Evolutionary conservation across 2,329 filamentous ascomycete species (phyloP).

Genomic region (Calonectria leucothoes): DNA sequence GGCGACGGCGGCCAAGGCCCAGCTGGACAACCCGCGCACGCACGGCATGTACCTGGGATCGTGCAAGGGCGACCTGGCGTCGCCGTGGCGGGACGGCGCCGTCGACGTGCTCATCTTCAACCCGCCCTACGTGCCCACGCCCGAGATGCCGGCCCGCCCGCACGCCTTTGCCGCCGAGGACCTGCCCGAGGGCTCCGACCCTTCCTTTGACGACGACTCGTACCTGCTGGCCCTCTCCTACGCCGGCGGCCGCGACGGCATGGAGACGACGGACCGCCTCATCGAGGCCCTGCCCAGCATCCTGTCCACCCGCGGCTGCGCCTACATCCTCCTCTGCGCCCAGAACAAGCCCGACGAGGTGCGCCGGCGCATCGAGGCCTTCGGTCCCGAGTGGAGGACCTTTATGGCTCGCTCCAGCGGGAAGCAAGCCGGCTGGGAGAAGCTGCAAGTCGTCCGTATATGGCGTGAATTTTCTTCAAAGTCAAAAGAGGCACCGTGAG

Average conservation of each 20-base stretch:
- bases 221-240: conserved; percentile 88
- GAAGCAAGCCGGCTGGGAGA: conserved; percentile 93
- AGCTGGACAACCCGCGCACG: conserved; percentile 45
- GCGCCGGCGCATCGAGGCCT: conserved; percentile 67
- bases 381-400: conserved; percentile 73
- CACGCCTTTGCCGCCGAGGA: conserved; percentile 40
- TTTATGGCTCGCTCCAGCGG: conserved; percentile 86
- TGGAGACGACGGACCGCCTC: conserved; percentile 90
- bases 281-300: conserved; percentile 75
- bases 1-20: conserved; percentile 71
- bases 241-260: conserved; percentile 88
- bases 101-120: conserved; percentile 96
- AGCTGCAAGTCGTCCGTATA: conserved; percentile 87
- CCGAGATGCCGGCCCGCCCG: conserved; percentile 72
- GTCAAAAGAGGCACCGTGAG: not conserved
- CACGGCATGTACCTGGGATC: conserved; percentile 72
- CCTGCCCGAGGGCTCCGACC: conserved; percentile 45
- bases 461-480: conserved; percentile 66
- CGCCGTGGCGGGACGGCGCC: conserved; percentile 64
- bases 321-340: conserved; percentile 89
- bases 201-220: conserved; percentile 81
- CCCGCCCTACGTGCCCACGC: conserved; percentile 94
- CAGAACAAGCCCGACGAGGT: conserved; percentile 88
- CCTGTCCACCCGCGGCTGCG: conserved; percentile 77
- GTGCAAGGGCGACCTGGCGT: conserved; percentile 76